Evolutionary conservation across 345 rosid species (phyloP).

Genomic region (Eucalyptus victrix): DNA sequence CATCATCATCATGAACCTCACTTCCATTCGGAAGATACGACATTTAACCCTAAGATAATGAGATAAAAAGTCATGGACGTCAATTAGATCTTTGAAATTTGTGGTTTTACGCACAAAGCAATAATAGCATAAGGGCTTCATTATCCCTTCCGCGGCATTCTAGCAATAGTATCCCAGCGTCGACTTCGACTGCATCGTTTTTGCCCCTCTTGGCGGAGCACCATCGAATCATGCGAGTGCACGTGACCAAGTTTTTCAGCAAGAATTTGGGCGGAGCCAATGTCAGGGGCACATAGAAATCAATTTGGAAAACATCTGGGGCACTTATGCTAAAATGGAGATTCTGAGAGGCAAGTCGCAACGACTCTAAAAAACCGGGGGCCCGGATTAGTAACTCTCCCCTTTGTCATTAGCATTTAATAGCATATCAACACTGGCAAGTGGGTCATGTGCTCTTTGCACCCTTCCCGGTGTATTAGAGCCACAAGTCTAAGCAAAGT

Average conservation of each 20-base stretch:
- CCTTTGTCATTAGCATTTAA: not conserved
- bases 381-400: not conserved
- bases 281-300: not conserved
- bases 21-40: not conserved
- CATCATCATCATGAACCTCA: not conserved
- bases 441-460: not conserved
- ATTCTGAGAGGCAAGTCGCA: not conserved
- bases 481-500: not conserved
- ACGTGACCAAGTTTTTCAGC: not conserved
- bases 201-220: not conserved
- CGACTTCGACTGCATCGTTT: not conserved
- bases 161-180: not conserved
- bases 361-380: not conserved
- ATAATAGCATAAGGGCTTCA: not conserved
- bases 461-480: not conserved
- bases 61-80: not conserved
- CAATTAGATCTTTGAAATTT: not conserved
- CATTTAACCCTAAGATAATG: not conserved
- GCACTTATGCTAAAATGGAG: not conserved
- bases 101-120: not conserved
- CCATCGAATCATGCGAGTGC: not conserved
- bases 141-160: not conserved
- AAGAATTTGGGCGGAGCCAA: not conserved
- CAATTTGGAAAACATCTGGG: not conserved
- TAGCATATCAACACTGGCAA: not conserved